Conservation (phyloP, 805 yeast genomes). For the Candida vaughaniae region DNA sequence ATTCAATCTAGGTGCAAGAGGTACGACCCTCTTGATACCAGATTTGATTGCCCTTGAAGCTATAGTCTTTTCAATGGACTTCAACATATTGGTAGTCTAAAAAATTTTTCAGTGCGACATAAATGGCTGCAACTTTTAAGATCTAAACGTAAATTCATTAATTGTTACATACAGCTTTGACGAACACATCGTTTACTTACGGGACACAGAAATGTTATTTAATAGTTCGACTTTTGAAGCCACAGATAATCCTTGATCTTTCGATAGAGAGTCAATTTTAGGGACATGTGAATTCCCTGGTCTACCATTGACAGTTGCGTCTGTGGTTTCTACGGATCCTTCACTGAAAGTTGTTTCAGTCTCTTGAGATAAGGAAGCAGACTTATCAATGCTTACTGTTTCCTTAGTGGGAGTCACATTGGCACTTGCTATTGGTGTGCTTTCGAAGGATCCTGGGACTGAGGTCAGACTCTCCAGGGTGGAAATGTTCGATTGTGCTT, state of each 20-base stretch:
- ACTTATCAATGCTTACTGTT: neutral
- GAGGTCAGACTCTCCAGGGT: conserved; percentile 4
- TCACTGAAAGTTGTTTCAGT: conserved; percentile 12
- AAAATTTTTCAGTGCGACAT: neutral
- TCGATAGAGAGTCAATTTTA: neutral
- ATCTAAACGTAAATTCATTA: neutral
- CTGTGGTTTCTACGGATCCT: conserved; percentile 24
- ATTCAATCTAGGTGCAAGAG: no score
- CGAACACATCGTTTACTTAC: no score
- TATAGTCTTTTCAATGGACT: neutral
- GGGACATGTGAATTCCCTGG: conserved; percentile 20
- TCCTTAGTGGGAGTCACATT: conserved; percentile 1
- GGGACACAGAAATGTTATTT: no score
- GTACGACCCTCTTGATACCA: neutral
- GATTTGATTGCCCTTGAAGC: neutral
- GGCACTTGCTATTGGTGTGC: conserved; percentile 1
- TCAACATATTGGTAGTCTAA: conserved; percentile 2
- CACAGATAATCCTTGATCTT: conserved; percentile 35
- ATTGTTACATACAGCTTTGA: neutral
- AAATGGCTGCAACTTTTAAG: conserved; percentile 1
- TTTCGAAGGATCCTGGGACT: conserved; percentile 1
- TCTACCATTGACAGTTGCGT: conserved; percentile 30
- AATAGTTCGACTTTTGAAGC: conserved; percentile 44
- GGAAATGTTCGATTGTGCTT: neutral
- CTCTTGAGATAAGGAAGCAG: neutral